These are phyloP conservation scores for Saccharomycopsis hybrid DNA, from an alignment of 1,139 yeast species.

Conservation along the genomic window DNA sequence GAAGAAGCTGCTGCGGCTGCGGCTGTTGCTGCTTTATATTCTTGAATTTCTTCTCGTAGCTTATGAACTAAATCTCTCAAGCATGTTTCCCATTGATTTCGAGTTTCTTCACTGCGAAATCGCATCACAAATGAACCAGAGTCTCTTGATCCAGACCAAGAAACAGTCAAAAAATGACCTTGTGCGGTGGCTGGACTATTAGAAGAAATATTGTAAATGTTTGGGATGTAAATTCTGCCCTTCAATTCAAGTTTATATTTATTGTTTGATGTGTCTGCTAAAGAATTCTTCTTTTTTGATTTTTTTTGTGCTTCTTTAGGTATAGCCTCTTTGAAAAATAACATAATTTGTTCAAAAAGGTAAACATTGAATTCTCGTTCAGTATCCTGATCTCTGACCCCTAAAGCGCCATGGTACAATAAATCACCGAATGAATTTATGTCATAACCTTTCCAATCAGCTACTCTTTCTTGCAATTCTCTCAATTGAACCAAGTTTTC, in stretches of 20 bases:
- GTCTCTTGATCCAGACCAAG: conserved; percentile 78
- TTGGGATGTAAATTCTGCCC: conserved; percentile 65
- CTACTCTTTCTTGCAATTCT: conserved; percentile 64
- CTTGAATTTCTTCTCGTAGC: conserved; percentile 32
- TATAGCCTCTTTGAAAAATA: conserved; percentile 60
- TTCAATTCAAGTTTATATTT: conserved; percentile 41
- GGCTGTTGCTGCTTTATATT: conserved; percentile 20
- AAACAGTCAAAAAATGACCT: conserved; percentile 49
- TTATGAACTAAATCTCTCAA: conserved; percentile 36
- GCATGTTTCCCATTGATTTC: conserved; percentile 66
- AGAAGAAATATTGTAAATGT: conserved; percentile 50
- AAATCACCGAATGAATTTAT: conserved; percentile 80
- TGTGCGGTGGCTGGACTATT: conserved; percentile 13
- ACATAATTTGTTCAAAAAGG: conserved; percentile 78
- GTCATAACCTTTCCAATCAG: conserved; percentile 93
- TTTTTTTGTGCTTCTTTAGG: conserved; percentile 30
- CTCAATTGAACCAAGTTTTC: conserved; percentile 74
- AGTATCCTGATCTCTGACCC: conserved; percentile 67
- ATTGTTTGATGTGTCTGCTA: conserved; percentile 20
- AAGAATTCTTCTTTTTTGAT: conserved; percentile 25
- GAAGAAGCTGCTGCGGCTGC: conserved; percentile 1
- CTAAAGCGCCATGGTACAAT: conserved; percentile 68
- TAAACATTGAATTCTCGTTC: conserved; percentile 90
- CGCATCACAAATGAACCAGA: conserved; percentile 67
- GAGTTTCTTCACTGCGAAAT: conserved; percentile 62